Percentiles rank a stretch among this genome's conserved stretches.
These are phyloP conservation scores for Zychaea mexicana DNA, from an alignment of 371 early-diverging fungal genomes.

Conservation along the genomic window DNA sequence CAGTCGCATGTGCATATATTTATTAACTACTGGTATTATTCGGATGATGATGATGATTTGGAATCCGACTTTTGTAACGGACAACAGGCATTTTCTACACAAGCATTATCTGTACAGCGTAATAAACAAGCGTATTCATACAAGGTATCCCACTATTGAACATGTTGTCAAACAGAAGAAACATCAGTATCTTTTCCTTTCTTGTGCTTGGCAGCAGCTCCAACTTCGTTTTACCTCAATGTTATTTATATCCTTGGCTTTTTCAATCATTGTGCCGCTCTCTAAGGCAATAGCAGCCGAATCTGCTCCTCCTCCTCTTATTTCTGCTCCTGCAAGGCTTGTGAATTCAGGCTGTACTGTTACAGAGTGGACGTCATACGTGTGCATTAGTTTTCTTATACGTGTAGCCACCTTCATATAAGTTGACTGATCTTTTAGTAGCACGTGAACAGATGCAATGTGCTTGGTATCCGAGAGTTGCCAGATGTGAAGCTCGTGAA, in stretches of 20 bases:
- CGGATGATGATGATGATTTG: background rate
- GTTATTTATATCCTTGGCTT: background rate
- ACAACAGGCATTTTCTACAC: conserved; percentile 30
- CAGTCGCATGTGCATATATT: too few species aligned
- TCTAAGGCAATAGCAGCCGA: too few species aligned
- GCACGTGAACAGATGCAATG: conserved; percentile 85
- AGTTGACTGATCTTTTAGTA: conserved; percentile 54
- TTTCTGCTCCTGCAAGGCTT: background rate
- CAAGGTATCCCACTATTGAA: background rate
- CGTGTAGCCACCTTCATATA: conserved; percentile 68
- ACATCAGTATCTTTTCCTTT: background rate
- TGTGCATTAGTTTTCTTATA: conserved; percentile 77
- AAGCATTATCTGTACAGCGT: conserved; percentile 28
- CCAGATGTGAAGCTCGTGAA: conserved; percentile 97
- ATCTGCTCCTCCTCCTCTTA: too few species aligned
- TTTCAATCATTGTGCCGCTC: background rate
- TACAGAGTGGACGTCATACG: conserved; percentile 81
- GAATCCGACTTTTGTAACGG: conserved; percentile 9
- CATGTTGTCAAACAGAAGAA: background rate
- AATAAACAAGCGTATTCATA: conserved; percentile 22
- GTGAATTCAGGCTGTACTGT: conserved; percentile 91
- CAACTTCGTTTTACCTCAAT: background rate
- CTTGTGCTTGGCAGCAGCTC: too few species aligned
- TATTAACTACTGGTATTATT: background rate
- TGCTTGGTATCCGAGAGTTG: conserved; percentile 84